Evolutionary conservation across 1,284 basidiomycete genomes (phyloP).

Genomic region (Coniophora puteana): DNA sequence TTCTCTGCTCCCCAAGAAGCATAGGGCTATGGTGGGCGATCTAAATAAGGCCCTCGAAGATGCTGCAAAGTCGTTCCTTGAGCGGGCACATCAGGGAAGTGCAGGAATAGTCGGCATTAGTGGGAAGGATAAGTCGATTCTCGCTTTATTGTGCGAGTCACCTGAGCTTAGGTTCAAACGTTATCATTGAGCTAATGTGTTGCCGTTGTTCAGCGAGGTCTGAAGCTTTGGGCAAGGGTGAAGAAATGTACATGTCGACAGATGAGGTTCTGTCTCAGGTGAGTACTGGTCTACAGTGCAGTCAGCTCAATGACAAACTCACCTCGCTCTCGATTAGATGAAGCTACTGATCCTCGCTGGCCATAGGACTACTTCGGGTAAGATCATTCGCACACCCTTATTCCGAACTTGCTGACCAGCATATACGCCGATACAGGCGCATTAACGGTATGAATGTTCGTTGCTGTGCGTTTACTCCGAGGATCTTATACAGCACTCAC

Average conservation of each 20-base stretch:
- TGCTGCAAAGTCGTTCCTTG: slow-evolving; percentile 43
- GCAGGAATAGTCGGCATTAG: slow-evolving; percentile 21
- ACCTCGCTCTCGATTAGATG: slow-evolving; percentile 3
- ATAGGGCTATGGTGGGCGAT: slow-evolving; percentile 30
- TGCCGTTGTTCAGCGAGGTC: background rate
- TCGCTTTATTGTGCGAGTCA: slow-evolving; percentile 14
- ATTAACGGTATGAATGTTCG: background rate
- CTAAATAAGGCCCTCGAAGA: slow-evolving; percentile 36
- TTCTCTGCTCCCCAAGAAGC: slow-evolving; percentile 36
- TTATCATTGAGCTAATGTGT: background rate
- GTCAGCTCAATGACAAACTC: background rate
- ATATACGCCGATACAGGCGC: background rate
- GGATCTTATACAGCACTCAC: background rate
- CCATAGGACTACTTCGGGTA: slow-evolving; percentile 11
- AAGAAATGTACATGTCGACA: background rate
- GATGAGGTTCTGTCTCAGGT: background rate
- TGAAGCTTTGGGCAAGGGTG: background rate
- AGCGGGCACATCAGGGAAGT: slow-evolving; percentile 35
- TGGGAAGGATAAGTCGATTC: slow-evolving; percentile 42
- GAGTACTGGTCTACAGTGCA: background rate
- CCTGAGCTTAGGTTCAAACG: too few relatives aligned
- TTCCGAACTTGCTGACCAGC: too few relatives aligned
- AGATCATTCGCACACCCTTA: too few relatives aligned
- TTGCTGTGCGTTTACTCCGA: background rate
- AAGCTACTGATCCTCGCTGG: slow-evolving; percentile 11